Evolutionary conservation across 257 asterid species (phyloP).

Genomic region (Jasminum sambac): DNA sequence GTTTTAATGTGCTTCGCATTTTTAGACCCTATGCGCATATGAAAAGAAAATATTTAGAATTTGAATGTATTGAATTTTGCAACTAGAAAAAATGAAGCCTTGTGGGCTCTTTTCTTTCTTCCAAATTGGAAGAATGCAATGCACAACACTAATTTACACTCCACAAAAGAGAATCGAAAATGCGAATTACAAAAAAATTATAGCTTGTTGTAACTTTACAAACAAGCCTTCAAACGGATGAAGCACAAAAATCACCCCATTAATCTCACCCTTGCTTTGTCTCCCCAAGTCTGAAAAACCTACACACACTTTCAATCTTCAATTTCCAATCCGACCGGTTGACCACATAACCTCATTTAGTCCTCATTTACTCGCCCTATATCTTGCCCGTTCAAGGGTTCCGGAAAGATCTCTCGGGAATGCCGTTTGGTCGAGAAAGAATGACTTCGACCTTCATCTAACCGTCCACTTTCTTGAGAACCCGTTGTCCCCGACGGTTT

Average conservation of each 20-base stretch:
- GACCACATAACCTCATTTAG: conserved; percentile 25
- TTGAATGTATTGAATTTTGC: not conserved
- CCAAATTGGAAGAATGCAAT: not conserved
- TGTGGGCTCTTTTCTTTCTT: not conserved
- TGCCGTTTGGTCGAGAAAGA: conserved; percentile 57
- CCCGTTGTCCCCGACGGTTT: conserved; percentile 65
- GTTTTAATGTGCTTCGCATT: too few relatives aligned
- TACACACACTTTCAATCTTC: not conserved
- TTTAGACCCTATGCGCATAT: too few relatives aligned
- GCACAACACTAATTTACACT: not conserved
- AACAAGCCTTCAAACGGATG: not conserved
- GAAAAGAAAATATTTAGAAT: too few relatives aligned
- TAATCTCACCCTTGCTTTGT: not conserved
- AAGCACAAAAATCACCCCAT: not conserved
- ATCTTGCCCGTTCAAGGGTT: conserved; percentile 54
- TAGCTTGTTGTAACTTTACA: not conserved
- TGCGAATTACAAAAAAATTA: not conserved
- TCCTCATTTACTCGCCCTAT: conserved; percentile 43
- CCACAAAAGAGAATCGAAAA: not conserved
- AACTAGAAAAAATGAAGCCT: not conserved
- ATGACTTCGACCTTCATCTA: conserved; percentile 50
- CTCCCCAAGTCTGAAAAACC: not conserved
- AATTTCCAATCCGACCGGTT: too few relatives aligned
- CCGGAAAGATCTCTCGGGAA: conserved; percentile 81
- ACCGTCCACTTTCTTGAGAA: conserved; percentile 66